phyloP scores from a whole-genome alignment of 108 stramenopile species.

The Aurantiochytrium sp. region DNA sequence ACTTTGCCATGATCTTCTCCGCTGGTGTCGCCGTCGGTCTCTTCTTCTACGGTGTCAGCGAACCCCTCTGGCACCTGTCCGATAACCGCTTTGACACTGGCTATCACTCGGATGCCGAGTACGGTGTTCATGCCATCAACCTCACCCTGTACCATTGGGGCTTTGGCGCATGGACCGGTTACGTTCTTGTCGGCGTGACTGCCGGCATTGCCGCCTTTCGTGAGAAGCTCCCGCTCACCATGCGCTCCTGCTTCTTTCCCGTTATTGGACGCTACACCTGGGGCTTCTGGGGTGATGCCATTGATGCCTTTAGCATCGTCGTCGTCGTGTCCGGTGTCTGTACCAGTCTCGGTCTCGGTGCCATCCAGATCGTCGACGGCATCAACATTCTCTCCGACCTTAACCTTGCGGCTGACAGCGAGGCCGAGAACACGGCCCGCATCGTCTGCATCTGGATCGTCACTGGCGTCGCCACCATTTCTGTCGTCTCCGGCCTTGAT shows the following conservation, averaged over 20 bases:
- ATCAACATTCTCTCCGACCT: constrained; percentile 17
- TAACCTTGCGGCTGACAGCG: not conserved
- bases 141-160: constrained; percentile 61
- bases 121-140: constrained; percentile 30
- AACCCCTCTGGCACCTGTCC: constrained; percentile 51
- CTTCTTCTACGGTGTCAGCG: constrained; percentile 53
- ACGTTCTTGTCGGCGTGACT: constrained; percentile 45
- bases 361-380: constrained; percentile 46
- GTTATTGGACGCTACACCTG: constrained; percentile 53
- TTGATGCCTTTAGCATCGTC: constrained; percentile 55
- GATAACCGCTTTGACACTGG: constrained; percentile 31
- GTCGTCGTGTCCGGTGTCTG: constrained; percentile 55
- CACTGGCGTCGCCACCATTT: constrained; percentile 44
- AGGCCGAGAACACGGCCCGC: not conserved
- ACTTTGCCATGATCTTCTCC: constrained; percentile 59
- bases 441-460: constrained; percentile 41
- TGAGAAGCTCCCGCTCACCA: constrained; percentile 43
- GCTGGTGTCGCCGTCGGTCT: constrained; percentile 57
- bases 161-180: constrained; percentile 51
- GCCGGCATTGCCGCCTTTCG: constrained; percentile 45
- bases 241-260: constrained; percentile 55
- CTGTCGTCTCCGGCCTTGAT: constrained; percentile 51
- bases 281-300: constrained; percentile 60
- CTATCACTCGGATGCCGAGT: constrained; percentile 42
- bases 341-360: constrained; percentile 53